Evolutionary conservation across 129 eudicot species (phyloP).

Genomic region (Lactuca saligna): DNA sequence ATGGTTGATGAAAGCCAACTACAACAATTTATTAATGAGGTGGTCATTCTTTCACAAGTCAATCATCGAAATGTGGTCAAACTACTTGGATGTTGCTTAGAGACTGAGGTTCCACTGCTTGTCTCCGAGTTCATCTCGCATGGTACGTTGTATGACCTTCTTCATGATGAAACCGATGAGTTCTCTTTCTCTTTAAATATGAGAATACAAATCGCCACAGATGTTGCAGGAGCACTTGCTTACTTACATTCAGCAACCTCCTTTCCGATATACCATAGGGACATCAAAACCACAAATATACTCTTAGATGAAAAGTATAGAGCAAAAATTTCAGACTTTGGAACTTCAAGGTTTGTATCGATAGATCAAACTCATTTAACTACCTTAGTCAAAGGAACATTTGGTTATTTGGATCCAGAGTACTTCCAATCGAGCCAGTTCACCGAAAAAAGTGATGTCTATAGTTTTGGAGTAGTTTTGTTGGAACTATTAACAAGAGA

Average conservation of each 20-base stretch:
- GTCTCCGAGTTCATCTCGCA: constrained; percentile 34
- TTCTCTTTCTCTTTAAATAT: constrained; percentile 19
- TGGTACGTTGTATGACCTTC: constrained; percentile 31
- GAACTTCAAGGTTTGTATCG: constrained; percentile 31
- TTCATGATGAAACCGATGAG: constrained; percentile 16
- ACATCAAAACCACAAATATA: constrained; percentile 30
- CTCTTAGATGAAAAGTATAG: constrained; percentile 35
- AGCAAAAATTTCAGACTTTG: constrained; percentile 35
- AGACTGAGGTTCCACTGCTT: constrained; percentile 25
- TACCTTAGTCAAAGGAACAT: too few species aligned
- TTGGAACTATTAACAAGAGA: constrained; percentile 26
- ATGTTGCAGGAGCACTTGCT: constrained; percentile 29
- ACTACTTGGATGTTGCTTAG: too few species aligned
- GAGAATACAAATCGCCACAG: constrained; percentile 24
- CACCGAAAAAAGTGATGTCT: constrained; percentile 31
- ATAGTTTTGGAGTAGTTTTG: constrained; percentile 36
- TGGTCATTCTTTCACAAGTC: too few species aligned
- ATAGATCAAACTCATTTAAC: too few species aligned
- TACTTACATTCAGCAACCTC: constrained; percentile 28
- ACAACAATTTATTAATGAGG: too few species aligned
- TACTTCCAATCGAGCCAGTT: too few species aligned
- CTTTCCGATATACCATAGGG: constrained; percentile 28
- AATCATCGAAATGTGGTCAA: too few species aligned
- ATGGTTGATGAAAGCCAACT: too few species aligned
- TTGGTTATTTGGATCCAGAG: too few species aligned